A percentile compares a stretch with the other conserved stretches of the same genome.
Conservation (phyloP, 139 green algal species). For the Picochlorum sp. region DNA sequence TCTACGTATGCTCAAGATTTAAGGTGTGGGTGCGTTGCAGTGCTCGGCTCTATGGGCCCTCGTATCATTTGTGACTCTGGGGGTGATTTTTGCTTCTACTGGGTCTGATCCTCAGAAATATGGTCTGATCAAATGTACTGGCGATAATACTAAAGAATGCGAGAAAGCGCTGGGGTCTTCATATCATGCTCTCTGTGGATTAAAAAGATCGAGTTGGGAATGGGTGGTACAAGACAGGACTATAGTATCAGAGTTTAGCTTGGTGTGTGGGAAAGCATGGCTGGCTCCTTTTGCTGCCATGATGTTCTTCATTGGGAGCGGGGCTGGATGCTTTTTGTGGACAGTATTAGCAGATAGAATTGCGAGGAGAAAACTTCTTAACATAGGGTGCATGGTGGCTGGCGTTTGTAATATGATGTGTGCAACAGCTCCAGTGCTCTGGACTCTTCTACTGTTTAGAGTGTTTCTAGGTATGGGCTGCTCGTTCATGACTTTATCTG, state of each 20-base stretch:
- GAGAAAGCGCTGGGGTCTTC: too few species aligned
- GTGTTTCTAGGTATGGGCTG: constrained; percentile 33
- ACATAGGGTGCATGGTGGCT: constrained; percentile 6
- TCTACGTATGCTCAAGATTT: too few species aligned
- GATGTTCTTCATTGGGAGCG: constrained; percentile 49
- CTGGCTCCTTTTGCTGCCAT: constrained; percentile 26
- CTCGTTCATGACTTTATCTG: constrained; percentile 29
- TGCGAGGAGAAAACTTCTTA: constrained; percentile 8
- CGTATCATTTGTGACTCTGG: too few species aligned
- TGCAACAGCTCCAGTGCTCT: constrained; percentile 24
- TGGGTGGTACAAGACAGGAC: constrained; percentile 16
- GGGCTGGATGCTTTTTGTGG: constrained; percentile 38
- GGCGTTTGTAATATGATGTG: constrained; percentile 1
- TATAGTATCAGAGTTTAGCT: constrained; percentile 40
- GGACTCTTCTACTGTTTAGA: constrained; percentile 31
- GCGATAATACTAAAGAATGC: too few species aligned
- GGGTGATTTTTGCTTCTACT: too few species aligned
- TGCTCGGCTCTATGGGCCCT: too few species aligned
- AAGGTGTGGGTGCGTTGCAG: too few species aligned
- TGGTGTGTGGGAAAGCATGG: constrained; percentile 40
- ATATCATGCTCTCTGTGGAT: constrained; percentile 11
- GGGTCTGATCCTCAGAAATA: too few species aligned
- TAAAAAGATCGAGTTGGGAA: constrained; percentile 13
- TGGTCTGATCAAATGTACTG: too few species aligned
- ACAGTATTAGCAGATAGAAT: constrained; percentile 2